Conservation (phyloP, 306 rosid species). For the Ormosia emarginata region DNA sequence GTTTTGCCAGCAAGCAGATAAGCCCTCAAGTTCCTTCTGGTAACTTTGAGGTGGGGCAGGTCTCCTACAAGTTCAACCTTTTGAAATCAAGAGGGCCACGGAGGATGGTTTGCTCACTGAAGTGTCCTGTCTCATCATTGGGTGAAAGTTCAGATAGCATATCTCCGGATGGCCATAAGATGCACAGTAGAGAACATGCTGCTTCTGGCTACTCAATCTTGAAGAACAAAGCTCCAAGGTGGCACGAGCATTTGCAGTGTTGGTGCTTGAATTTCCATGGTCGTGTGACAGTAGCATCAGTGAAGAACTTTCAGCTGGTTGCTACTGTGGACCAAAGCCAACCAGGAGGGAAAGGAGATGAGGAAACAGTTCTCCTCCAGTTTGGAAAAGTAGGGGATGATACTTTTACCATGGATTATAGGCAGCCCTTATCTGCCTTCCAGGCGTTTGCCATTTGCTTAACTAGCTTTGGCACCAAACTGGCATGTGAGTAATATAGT, state of each 20-base stretch:
- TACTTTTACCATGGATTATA: slow-evolving; percentile 92
- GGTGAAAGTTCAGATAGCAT: slow-evolving; percentile 41
- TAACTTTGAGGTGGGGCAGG: slow-evolving; percentile 88
- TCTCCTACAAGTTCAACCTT: slow-evolving; percentile 90
- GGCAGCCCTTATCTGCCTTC: slow-evolving; percentile 92
- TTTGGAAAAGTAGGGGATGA: slow-evolving; percentile 96
- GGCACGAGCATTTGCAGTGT: slow-evolving; percentile 96
- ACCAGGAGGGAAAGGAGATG: slow-evolving; percentile 89
- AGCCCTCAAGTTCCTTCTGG: slow-evolving; percentile 97
- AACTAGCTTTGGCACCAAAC: slow-evolving; percentile 95
- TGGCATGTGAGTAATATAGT: slow-evolving; percentile 79
- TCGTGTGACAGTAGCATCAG: slow-evolving; percentile 92
- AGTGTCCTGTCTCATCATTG: slow-evolving; percentile 49
- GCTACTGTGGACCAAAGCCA: slow-evolving; percentile 85
- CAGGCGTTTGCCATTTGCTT: slow-evolving; percentile 99
- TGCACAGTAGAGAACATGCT: slow-evolving; percentile 32
- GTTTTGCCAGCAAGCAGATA: slow-evolving; percentile 95
- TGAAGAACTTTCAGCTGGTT: slow-evolving; percentile 92
- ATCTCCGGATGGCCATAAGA: slow-evolving; percentile 26
- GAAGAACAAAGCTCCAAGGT: slow-evolving; percentile 96
- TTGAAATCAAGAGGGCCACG: slow-evolving; percentile 98
- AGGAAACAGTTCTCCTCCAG: slow-evolving; percentile 86
- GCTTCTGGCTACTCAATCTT: slow-evolving; percentile 54
- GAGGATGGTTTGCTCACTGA: slow-evolving; percentile 80
- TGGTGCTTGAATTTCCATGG: slow-evolving; percentile 99